Conservation (phyloP, 495 filamentous ascomycete genomes). For the Penicillium egyptiacum region DNA sequence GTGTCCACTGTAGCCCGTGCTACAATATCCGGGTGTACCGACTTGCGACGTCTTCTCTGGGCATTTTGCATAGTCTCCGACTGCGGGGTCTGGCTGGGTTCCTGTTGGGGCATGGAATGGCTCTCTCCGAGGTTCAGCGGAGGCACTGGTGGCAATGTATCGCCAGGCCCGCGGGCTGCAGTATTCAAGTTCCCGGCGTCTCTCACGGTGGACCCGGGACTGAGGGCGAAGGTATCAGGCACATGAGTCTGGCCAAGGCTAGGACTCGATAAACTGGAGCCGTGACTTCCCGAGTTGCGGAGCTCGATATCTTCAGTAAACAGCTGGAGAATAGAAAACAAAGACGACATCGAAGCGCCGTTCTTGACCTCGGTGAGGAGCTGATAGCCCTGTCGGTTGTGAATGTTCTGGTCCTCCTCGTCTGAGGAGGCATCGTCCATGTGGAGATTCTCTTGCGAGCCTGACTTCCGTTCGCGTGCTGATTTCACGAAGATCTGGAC, state of each 20-base stretch:
- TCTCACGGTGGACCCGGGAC: slow-evolving; percentile 33
- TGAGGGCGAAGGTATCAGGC: slow-evolving; percentile 47
- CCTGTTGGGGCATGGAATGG: slow-evolving; percentile 25
- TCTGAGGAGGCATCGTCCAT: slow-evolving; percentile 52
- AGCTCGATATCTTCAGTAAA: slow-evolving; percentile 95
- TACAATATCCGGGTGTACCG: slow-evolving; percentile 94
- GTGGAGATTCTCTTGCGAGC: slow-evolving; percentile 24
- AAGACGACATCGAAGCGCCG: slow-evolving; percentile 94
- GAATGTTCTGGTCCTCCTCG: slow-evolving; percentile 59
- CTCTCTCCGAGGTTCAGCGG: slow-evolving; percentile 68
- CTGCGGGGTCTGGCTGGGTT: slow-evolving; percentile 21
- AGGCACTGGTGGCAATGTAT: slow-evolving; percentile 58
- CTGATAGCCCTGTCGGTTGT: slow-evolving; percentile 79
- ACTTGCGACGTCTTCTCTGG: slow-evolving; percentile 54
- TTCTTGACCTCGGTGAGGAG: slow-evolving; percentile 97
- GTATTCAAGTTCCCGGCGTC: slow-evolving; percentile 22
- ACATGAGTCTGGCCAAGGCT: slow-evolving; percentile 33
- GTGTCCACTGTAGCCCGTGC: slow-evolving; percentile 96
- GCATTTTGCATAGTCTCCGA: slow-evolving; percentile 1
- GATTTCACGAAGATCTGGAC: slow-evolving; percentile 99
- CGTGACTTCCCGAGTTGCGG: slow-evolving; percentile 52
- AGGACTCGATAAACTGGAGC: slow-evolving; percentile 45
- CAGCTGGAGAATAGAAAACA: slow-evolving; percentile 94
- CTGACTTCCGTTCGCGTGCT: slow-evolving; percentile 53
- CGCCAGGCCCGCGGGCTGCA: slow-evolving; percentile 23